Base-by-base conservation (phyloP, 2,329 filamentous ascomycete genomes). In the Tolypocladium inflatum region DNA sequence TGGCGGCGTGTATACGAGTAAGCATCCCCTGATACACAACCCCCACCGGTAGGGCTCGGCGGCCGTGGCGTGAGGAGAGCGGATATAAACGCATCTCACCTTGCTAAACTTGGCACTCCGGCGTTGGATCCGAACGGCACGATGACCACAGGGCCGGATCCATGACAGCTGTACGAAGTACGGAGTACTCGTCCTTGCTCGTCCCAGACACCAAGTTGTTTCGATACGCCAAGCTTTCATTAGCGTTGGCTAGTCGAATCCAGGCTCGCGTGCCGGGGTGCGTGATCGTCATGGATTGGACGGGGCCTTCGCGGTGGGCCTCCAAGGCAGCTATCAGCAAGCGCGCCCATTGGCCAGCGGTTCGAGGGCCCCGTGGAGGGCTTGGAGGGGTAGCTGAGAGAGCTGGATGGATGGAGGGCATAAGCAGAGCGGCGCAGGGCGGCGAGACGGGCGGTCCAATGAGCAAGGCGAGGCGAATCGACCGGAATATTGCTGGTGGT, bases 221-320 rank as follows among this genome's bases (percentile, higher is more conserved):
- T 17, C 45, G 4, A 11, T 35, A 19, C 21, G 54, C 59, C 54
- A 58, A 58, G 57, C 57, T 58, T 55, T 58, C 57, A 39, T 54
- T 58, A 55, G 52, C 37, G 51, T 52, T 45, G 38, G n/a, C 41
- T 42, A 50, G 52, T 54, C 41, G 41, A 17, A 3, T 57, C 35
- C 57, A 50, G 52, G 52, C 23, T 55, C 37, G 33, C 33, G 53
- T 38, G 45, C 57, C 55, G 45, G 45, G 45, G 30, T 21, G 55
- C 26, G 55, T 41, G 52, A 30, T 42, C 52, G n/a, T 19, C 10
- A 54, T 30, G 23, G 35, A 54, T 15, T 39, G 52, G 52, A 54
- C 41, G 52, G 52, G 6, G 52, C 4, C 4, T 26, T 41, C 15
- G 21, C 42, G 37, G 52, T 30, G 52, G 52, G 45, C 4, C 45